Evolutionary conservation across 2,329 filamentous ascomycete genomes (phyloP), one percentile per base, ranked within the genome.

Genomic region (Alternaria solani): DNA sequence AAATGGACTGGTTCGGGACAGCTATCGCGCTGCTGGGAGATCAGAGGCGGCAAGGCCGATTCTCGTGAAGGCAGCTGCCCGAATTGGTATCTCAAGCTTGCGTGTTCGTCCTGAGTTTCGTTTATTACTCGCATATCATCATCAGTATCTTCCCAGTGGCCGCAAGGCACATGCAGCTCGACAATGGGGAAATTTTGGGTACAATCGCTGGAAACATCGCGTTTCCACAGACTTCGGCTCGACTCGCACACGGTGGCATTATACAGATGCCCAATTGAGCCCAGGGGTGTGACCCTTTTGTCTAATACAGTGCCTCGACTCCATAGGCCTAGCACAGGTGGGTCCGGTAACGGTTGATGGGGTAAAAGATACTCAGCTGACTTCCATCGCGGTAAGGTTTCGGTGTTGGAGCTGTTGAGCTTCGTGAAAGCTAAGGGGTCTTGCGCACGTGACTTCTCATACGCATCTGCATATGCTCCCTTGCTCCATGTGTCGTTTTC

Each of bases 21-120:
- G 7, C 9, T 18, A 9, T 28, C 23, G 7, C 20, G 38, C 11
- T 58, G 32, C 8, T 51, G 39, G 6, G 41, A 46, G 11, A 28
- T 14, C 1, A 34, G 43, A 14, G 23, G 51, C 20, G 51, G 23
- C 4, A 23, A 16, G 9, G 58, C 26, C 7, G 58, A 16, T 7
- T 8, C 2, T 25, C 18, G 23, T 3, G 39, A 39, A 4, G 65
- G 65, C 2, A 58, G 59, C 16, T 60, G 60, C 6, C 57, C 57
- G 18, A 63, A 64, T 18, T 53, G 36, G n/a, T 66, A 63, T 38
- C 36, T 52, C 26, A 61, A 51, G 9, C 62, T 56, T 44, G 56
- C 61, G 18, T 4, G 60, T 64, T 16, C 53, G 41, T 11, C 14
- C 11, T 20, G 36, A 18, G 39, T 58, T n/a, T 51, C 53, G 18